Evolutionary conservation across 257 asterid genomes (phyloP).

Genomic region (Plantago elongata): DNA sequence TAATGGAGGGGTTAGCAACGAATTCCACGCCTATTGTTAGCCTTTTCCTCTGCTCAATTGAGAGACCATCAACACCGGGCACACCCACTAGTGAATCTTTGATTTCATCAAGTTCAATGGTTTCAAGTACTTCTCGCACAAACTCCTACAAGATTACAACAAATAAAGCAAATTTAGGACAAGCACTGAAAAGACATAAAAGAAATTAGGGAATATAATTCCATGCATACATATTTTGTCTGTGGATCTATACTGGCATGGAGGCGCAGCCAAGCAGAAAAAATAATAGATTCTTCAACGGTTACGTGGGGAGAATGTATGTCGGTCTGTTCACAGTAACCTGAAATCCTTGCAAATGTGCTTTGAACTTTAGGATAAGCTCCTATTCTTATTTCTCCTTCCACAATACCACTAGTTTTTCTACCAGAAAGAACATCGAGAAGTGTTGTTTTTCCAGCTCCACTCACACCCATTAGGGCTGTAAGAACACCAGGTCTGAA

Average conservation of each 20-base stretch:
- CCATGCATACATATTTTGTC: constrained; percentile 34
- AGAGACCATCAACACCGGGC: constrained; percentile 44
- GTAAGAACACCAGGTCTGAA: constrained; percentile 60
- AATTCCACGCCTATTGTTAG: constrained; percentile 60
- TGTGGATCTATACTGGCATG: constrained; percentile 35
- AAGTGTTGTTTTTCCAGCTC: constrained; percentile 64
- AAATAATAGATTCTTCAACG: constrained; percentile 47
- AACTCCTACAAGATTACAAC: constrained; percentile 29
- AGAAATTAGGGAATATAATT: background rate
- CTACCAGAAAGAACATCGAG: constrained; percentile 64
- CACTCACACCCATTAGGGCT: constrained; percentile 61
- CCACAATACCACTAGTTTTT: constrained; percentile 46
- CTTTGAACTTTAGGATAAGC: constrained; percentile 54
- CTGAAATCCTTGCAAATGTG: constrained; percentile 49
- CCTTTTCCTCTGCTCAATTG: constrained; percentile 57
- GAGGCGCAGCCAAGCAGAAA: constrained; percentile 64
- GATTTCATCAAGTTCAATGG: constrained; percentile 48
- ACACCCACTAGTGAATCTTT: constrained; percentile 48
- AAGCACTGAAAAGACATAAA: background rate
- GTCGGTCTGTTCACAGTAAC: constrained; percentile 56
- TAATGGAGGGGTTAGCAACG: constrained; percentile 55
- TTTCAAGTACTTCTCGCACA: constrained; percentile 51
- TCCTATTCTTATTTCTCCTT: constrained; percentile 51
- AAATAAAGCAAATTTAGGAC: background rate
- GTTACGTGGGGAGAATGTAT: constrained; percentile 56